Base-by-base conservation (phyloP, 2,329 filamentous ascomycete species). In the Eutypella sp. region DNA sequence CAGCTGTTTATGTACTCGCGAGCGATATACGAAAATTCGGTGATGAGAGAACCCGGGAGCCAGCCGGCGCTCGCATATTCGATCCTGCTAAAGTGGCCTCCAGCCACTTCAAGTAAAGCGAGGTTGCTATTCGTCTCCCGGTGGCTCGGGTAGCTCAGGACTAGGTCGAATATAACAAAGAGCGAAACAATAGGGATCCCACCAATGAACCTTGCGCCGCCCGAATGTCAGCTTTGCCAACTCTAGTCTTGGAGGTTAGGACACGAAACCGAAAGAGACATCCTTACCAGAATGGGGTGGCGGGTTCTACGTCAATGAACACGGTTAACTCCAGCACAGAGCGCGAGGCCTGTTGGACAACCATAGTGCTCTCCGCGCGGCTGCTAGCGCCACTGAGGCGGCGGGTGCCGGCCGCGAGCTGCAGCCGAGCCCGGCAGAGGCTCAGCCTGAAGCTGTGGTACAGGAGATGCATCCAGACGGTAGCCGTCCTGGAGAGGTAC, bases 1-100 rank as follows among this genome's bases (percentile, higher is more conserved):
- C 52, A 46, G 36, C 33, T 53, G 40, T 59, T 61, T 15, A 69
- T 62, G 27, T 69, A 71, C 34, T 72, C 64, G 2, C 68, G 57
- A 0, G 69, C 69, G 40, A 73, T 69, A 46, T 70, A 60, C 0
- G 66, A 60, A 46, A 72, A 70, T 34, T 70, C 65, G 2, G 64
- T 57, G 4, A 71, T 53, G 4, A 69, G 51, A 1, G 66, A 68
- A 1, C 59, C 60, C 0, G 65, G 68, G 0, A 73, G 50, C 3
- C 58, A 56, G 1, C 67, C 65, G 2, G 56, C 59, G 15, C 67
- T 68, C 9, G 62, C 62, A 42, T 63, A 67, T 48, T 72, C 71
- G 7, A 73, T 54, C 7, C 65, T 57, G 40, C 65, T 68, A 38
- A 73, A 73, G 48, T 73, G 67, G 2, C 67, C 69, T 7, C 63